These are phyloP conservation scores for Cenchrus purpureus DNA, from an alignment of 176 grass and related monocot genomes.

Conservation along the genomic window DNA sequence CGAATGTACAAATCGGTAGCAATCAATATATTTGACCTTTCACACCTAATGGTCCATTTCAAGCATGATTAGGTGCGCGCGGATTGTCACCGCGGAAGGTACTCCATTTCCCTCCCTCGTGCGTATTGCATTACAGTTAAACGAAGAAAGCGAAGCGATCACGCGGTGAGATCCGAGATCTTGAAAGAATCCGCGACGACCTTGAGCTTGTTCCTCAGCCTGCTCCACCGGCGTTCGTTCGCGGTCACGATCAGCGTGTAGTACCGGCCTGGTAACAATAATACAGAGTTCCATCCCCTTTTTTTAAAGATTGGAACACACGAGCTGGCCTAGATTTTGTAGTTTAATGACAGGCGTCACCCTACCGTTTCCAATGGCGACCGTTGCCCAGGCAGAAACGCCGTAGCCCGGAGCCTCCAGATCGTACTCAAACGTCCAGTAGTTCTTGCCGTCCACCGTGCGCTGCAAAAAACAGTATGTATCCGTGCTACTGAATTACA, in stretches of 20 bases:
- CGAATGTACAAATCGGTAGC: not conserved
- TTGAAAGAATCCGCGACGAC: constrained; percentile 91
- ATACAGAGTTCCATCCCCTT: not conserved
- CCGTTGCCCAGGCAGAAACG: constrained; percentile 79
- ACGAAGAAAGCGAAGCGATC: constrained; percentile 14
- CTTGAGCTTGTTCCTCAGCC: constrained; percentile 77
- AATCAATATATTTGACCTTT: not conserved
- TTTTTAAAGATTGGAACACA: not conserved
- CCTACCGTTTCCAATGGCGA: constrained; percentile 85
- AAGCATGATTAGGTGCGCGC: not conserved
- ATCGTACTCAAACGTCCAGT: constrained; percentile 98
- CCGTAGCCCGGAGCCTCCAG: constrained; percentile 70
- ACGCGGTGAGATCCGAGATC: constrained; percentile 52
- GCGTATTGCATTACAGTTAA: too few species aligned
- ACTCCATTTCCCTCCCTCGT: not conserved
- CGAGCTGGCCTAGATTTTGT: too few species aligned
- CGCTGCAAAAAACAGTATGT: constrained; percentile 52
- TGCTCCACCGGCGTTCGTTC: constrained; percentile 86
- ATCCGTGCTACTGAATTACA: not conserved
- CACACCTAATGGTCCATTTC: not conserved
- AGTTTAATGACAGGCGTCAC: too few species aligned
- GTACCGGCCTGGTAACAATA: constrained; percentile 55
- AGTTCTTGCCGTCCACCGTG: constrained; percentile 87
- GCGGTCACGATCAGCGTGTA: constrained; percentile 93
- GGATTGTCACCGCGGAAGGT: not conserved